A percentile compares a stretch with the other conserved stretches of the same genome.
phyloP scores from a whole-genome alignment of 75 land plant species.

The Larix kaempferi region DNA sequence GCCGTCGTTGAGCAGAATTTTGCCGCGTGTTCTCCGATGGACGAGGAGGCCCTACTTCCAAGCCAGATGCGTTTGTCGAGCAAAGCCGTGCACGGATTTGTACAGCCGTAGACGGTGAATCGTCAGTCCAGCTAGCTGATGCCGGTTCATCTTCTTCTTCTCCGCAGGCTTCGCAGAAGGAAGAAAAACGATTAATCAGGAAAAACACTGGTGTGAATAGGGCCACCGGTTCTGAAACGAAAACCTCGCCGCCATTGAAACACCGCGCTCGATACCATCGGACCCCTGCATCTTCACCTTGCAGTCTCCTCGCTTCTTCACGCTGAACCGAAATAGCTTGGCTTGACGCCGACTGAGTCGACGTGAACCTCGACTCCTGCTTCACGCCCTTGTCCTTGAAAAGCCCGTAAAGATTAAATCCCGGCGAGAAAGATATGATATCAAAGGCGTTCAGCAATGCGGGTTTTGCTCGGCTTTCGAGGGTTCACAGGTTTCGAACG shows the following conservation, averaged over 20 bases:
- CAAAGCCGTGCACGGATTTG: background rate
- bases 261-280: too few relatives aligned
- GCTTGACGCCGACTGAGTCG: conserved; percentile 36
- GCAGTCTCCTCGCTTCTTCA: conserved; percentile 51
- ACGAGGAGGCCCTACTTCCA: background rate
- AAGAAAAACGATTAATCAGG: too few relatives aligned
- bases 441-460: conserved; percentile 62
- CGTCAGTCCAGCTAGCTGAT: conserved; percentile 8
- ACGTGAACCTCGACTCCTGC: conserved; percentile 52
- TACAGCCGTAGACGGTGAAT: background rate
- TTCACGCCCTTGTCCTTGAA: conserved; percentile 36
- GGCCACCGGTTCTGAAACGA: too few relatives aligned
- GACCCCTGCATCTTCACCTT: conserved; percentile 39
- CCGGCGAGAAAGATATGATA: conserved; percentile 61
- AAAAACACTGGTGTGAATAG: too few relatives aligned
- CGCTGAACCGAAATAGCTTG: conserved; percentile 49
- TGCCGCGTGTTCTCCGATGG: conserved; percentile 5
- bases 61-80: background rate
- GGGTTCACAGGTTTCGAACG: conserved; percentile 10
- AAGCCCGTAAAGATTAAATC: conserved; percentile 65
- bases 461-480: conserved; percentile 22
- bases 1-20: conserved; percentile 30
- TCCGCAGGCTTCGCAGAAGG: background rate
- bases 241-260: too few relatives aligned
- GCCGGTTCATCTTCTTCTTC: conserved; percentile 7